Conservation (phyloP, 1,284 basidiomycete species). For the Phellopilus nigrolimitatus region DNA sequence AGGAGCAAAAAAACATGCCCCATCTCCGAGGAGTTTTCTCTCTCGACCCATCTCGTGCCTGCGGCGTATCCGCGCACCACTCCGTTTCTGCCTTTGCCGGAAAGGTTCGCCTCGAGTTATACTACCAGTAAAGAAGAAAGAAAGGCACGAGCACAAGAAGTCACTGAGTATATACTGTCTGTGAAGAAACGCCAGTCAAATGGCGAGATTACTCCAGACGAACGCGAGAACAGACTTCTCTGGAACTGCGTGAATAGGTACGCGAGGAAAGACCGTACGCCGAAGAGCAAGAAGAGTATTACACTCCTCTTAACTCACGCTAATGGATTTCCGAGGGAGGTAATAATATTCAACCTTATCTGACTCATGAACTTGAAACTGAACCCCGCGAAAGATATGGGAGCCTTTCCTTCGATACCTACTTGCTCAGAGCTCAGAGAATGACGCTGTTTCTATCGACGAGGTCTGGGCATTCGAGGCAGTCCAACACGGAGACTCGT, state of each 20-base stretch:
- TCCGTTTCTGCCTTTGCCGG: constrained; percentile 40
- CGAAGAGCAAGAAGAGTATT: constrained; percentile 16
- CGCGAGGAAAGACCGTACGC: constrained; percentile 21
- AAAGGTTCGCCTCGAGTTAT: neutral
- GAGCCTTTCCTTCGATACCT: constrained; percentile 29
- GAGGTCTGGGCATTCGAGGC: constrained; percentile 58
- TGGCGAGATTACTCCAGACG: no score
- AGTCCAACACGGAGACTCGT: constrained; percentile 51
- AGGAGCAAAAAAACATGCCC: neutral
- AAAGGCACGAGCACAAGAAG: neutral
- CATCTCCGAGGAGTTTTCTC: constrained; percentile 11
- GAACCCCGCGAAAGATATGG: constrained; percentile 29
- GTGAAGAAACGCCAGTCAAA: neutral
- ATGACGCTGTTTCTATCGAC: constrained; percentile 31
- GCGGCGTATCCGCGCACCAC: constrained; percentile 61
- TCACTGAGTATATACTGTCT: constrained; percentile 1
- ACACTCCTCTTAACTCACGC: constrained; percentile 33
- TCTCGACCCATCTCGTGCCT: constrained; percentile 70
- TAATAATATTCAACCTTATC: constrained; percentile 16
- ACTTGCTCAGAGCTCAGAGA: neutral
- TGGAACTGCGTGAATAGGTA: constrained; percentile 34
- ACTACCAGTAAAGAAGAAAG: constrained; percentile 13
- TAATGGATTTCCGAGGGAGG: constrained; percentile 35
- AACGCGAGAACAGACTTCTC: constrained; percentile 20
- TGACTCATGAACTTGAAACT: neutral